Base-by-base conservation (phyloP, 169 alveolate genomes). In the Plasmodium falciparum region DNA sequence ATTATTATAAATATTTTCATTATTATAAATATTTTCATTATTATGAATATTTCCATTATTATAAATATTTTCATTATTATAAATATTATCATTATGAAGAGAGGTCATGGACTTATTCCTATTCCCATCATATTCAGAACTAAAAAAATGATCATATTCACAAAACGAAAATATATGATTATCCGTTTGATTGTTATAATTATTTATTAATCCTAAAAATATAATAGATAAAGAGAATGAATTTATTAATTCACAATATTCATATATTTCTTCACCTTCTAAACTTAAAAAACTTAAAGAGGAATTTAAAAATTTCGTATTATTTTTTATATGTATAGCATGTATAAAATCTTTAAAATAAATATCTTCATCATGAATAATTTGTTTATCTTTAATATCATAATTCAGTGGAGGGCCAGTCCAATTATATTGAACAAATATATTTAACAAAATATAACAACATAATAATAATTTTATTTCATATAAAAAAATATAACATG, bases 381-480 rank as follows among this genome's bases (percentile, higher is more conserved):
- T 45, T 8, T 78, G 52, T 49, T 20, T 29, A 49, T 66, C 54
- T 72, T 59, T 65, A 52, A n/a, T 61, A 43, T 86, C 22, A 49
- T 5, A 47, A 8, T 15, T 61, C 24, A 73, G 33, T 22, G 88
- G 73, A 45, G 92, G 92, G 0, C 92, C 92, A 4, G 92, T 86
- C 88, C 92, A 86, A n/a, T 86, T 86, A 24, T 73, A 58, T 50
- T 86, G 92, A 52, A 72, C 62, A 73, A 86, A 86, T 29, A 86
- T 52, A 63, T 86, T 86, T 67, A 86, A 72, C 29, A 86, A 71
- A 59, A 73, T 61, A 56, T n/a, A 71, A 15, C 74, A 29, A 54
- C 92, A 86, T 45, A 86, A 74, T 17, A 86, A 67, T 61, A 86
- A 59, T 45, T 86, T 70, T 33, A 83, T 69, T 47, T 83, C 91